These are phyloP conservation scores for Cymodocea nodosa DNA, from an alignment of 116 monocot species.

Conservation along the genomic window DNA sequence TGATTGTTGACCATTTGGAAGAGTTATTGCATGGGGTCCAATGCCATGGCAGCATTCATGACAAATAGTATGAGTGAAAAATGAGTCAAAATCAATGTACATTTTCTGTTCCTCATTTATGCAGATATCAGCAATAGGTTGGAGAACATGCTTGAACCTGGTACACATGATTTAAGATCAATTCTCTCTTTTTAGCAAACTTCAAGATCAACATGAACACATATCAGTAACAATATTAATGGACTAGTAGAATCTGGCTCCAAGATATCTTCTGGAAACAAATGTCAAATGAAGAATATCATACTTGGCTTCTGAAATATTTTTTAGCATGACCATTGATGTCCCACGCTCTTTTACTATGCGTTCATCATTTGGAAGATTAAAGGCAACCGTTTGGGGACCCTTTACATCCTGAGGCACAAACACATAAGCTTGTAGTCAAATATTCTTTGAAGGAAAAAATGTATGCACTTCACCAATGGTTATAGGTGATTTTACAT, in stretches of 20 bases:
- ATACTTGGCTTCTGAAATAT: constrained; percentile 93
- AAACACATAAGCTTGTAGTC: neutral
- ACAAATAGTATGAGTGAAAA: constrained; percentile 82
- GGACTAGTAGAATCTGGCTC: neutral
- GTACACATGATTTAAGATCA: neutral
- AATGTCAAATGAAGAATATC: neutral
- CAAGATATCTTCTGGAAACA: too few species aligned
- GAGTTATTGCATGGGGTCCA: constrained; percentile 84
- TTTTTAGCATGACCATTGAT: constrained; percentile 95
- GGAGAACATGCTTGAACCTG: constrained; percentile 93
- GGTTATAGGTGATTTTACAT: too few species aligned
- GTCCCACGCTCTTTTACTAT: constrained; percentile 89
- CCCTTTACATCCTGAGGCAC: constrained; percentile 89
- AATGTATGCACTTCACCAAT: neutral
- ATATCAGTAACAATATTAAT: constrained; percentile 1
- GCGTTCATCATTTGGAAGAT: constrained; percentile 96
- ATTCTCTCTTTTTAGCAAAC: neutral
- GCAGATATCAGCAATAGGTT: constrained; percentile 83
- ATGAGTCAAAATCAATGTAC: constrained; percentile 82
- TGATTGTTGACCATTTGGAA: constrained; percentile 79
- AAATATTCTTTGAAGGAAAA: neutral
- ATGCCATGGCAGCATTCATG: constrained; percentile 99
- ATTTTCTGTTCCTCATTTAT: constrained; percentile 61
- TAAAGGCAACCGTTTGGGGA: constrained; percentile 96
- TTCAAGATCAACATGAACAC: neutral